Percentiles rank a stretch among this genome's conserved stretches.
phyloP scores from a whole-genome alignment of 257 asterid genomes.

The Verbena officinalis region DNA sequence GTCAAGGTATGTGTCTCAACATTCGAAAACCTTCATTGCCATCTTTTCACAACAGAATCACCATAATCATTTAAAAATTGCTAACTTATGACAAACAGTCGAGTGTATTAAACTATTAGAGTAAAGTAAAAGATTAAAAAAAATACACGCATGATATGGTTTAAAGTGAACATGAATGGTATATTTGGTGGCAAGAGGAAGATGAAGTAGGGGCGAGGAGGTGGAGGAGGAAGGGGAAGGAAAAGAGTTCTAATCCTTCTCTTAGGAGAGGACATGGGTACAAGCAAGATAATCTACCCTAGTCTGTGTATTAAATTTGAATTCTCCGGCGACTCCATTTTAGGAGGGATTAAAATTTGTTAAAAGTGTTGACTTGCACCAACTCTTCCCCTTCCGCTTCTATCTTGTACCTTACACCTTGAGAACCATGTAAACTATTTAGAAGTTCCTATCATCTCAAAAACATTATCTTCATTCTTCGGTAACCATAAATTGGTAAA shows the following conservation, averaged over 20 bases:
- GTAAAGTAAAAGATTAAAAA: background rate
- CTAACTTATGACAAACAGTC: background rate
- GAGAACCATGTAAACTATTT: conserved; percentile 9
- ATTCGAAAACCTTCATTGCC: background rate
- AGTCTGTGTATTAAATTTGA: background rate
- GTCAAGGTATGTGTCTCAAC: conserved; percentile 58
- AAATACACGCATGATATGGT: background rate
- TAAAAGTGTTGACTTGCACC: background rate
- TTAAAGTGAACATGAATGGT: background rate
- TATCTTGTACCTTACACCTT: too few relatives aligned
- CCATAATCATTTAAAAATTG: background rate
- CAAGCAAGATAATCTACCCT: background rate
- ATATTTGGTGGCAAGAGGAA: background rate
- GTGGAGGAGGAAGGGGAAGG: background rate
- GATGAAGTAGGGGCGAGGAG: too few relatives aligned
- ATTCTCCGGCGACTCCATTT: background rate
- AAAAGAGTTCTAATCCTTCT: background rate
- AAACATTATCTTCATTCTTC: conserved; percentile 8
- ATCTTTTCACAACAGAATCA: background rate
- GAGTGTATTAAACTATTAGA: background rate
- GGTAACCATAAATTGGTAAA: background rate
- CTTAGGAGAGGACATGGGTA: background rate
- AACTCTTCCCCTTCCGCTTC: background rate
- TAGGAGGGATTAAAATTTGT: background rate
- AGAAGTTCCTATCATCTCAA: conserved; percentile 6